phyloP scores from a whole-genome alignment of 2,329 filamentous ascomycete species.

The Aspergillus glaucus region DNA sequence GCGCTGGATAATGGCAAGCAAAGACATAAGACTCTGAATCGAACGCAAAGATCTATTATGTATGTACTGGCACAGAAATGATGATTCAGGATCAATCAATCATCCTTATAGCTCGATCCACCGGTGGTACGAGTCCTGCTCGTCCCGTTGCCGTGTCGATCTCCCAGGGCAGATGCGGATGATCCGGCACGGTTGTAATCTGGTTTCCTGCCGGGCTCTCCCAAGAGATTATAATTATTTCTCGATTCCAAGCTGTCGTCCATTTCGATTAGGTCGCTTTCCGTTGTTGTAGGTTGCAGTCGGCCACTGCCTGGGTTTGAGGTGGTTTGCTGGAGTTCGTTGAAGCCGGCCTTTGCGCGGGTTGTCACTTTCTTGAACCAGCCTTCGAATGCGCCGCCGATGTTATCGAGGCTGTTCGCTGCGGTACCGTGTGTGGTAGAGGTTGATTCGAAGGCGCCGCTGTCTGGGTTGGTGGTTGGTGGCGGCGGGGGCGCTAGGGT shows the following conservation, averaged over 20 bases:
- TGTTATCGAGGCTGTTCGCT: constrained; percentile 61
- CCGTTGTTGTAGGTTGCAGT: constrained; percentile 20
- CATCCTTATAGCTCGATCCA: constrained; percentile 19
- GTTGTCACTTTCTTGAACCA: constrained; percentile 79
- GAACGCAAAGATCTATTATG: not conserved
- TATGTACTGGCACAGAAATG: not conserved
- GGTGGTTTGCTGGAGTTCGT: constrained; percentile 32
- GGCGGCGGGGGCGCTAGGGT: constrained; percentile 61
- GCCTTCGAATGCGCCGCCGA: constrained; percentile 79
- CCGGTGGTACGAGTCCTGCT: constrained; percentile 29
- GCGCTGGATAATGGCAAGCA: too few species aligned
- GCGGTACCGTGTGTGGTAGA: constrained; percentile 26
- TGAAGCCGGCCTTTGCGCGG: constrained; percentile 35
- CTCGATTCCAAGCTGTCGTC: constrained; percentile 31
- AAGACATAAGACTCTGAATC: too few species aligned
- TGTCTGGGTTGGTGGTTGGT: constrained; percentile 34
- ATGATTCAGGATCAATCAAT: constrained; percentile 12
- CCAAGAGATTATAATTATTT: constrained; percentile 13
- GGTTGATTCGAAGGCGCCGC: constrained; percentile 27
- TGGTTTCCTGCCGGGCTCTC: constrained; percentile 10
- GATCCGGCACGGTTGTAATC: constrained; percentile 12
- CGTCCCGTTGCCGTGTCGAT: constrained; percentile 24
- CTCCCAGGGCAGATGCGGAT: constrained; percentile 9
- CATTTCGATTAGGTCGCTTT: constrained; percentile 41
- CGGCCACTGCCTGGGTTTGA: constrained; percentile 18